phyloP scores from a whole-genome alignment of 2,329 filamentous ascomycete species.

The Pyricularia sp. region DNA sequence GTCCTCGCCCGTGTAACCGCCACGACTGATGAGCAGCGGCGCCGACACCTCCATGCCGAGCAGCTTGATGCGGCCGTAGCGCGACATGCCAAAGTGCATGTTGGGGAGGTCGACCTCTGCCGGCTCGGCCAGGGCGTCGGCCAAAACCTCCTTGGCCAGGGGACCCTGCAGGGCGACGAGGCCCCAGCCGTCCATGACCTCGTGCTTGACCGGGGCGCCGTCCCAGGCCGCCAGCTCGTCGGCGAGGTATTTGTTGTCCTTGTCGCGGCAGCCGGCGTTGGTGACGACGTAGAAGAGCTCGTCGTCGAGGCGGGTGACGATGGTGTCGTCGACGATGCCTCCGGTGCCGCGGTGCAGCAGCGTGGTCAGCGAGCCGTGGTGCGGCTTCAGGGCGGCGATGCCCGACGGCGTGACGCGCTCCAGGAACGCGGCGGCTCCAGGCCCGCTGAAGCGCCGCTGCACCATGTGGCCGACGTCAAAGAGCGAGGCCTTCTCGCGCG shows the following conservation, averaged over 20 bases:
- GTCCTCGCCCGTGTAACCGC: conserved; percentile 94
- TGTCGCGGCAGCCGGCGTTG: conserved; percentile 83
- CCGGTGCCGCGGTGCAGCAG: conserved; percentile 69
- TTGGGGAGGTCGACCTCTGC: conserved; percentile 42
- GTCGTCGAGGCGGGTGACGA: conserved; percentile 67
- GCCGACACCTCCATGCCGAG: conserved; percentile 29
- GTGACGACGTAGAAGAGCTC: conserved; percentile 85
- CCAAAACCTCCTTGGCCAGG: conserved; percentile 55
- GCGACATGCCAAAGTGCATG: conserved; percentile 72
- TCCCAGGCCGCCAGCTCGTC: conserved; percentile 50
- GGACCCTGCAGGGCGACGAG: conserved; percentile 87
- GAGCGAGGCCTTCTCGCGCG: conserved; percentile 71
- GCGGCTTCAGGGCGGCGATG: conserved; percentile 46
- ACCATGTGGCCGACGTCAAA: conserved; percentile 98
- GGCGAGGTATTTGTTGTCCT: conserved; percentile 68
- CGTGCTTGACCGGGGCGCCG: conserved; percentile 13
- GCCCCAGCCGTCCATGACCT: conserved; percentile 55
- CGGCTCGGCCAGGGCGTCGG: conserved; percentile 43
- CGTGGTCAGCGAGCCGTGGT: conserved; percentile 71
- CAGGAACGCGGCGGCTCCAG: conserved; percentile 68
- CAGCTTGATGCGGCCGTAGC: conserved; percentile 51
- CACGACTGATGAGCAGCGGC: conserved; percentile 65
- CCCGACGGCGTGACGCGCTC: conserved; percentile 72
- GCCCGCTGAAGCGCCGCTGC: conserved; percentile 73
- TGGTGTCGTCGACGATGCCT: conserved; percentile 88